Evolutionary conservation across 192 early-diverging fungal species (phyloP).

Genomic region (Gamsiella multidivaricata): DNA sequence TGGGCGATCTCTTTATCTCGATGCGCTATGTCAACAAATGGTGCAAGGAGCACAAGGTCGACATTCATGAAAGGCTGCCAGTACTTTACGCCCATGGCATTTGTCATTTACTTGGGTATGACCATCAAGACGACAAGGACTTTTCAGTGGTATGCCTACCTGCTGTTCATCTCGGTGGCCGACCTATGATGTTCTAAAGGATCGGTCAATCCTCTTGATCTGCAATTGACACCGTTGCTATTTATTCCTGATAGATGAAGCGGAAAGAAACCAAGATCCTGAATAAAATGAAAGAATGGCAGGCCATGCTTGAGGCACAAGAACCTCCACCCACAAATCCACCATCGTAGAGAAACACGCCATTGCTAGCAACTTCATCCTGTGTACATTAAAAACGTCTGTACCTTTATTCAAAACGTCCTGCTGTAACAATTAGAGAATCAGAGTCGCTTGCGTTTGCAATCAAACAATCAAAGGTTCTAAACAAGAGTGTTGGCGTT

Average conservation of each 20-base stretch:
- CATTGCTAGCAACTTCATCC: too few species aligned
- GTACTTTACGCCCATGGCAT: conserved; percentile 72
- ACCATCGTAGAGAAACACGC: background rate
- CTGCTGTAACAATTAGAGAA: background rate
- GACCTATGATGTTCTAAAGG: too few species aligned
- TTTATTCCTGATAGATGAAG: conserved; percentile 52
- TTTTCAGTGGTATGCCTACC: conserved; percentile 41
- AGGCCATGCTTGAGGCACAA: background rate
- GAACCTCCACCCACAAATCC: background rate
- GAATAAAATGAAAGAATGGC: conserved; percentile 31
- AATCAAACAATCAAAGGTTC: background rate
- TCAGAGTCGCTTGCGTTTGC: background rate
- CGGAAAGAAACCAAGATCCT: conserved; percentile 25
- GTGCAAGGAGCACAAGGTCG: conserved; percentile 60
- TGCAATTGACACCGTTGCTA: too few species aligned
- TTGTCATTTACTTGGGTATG: conserved; percentile 75
- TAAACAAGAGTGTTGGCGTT: conserved; percentile 21
- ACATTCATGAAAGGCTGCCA: conserved; percentile 60
- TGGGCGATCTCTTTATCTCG: conserved; percentile 74
- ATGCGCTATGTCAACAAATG: conserved; percentile 63
- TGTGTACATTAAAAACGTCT: background rate
- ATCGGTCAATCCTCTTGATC: too few species aligned
- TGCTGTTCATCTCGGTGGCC: too few species aligned
- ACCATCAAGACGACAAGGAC: conserved; percentile 66
- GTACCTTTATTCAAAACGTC: background rate